A percentile compares a stretch with the other conserved stretches of the same genome.
Conservation (phyloP, 1,139 yeast genomes). For the Suhomyces taliae region DNA sequence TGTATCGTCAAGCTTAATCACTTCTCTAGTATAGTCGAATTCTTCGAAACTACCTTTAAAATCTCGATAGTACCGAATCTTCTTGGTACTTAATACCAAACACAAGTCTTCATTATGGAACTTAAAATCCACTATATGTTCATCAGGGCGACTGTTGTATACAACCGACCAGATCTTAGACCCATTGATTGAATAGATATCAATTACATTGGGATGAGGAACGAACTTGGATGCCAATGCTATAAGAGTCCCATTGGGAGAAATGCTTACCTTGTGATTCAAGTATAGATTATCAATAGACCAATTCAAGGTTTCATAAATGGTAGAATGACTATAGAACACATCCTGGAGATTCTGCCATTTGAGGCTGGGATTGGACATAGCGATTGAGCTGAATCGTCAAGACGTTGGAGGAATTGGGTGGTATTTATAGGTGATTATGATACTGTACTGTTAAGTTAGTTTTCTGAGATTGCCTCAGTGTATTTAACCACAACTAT, state of each 20-base stretch:
- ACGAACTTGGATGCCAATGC: constrained; percentile 39
- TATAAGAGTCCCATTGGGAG: constrained; percentile 33
- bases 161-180: constrained; percentile 45
- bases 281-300: constrained; percentile 31
- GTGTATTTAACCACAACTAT: neutral
- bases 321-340: constrained; percentile 52
- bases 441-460: neutral
- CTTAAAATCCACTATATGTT: constrained; percentile 58
- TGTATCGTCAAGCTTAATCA: constrained; percentile 35
- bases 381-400: neutral
- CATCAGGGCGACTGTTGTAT: constrained; percentile 52
- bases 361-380: constrained; percentile 45
- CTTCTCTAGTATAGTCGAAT: constrained; percentile 34
- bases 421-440: neutral
- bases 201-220: constrained; percentile 40
- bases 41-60: constrained; percentile 68
- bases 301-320: constrained; percentile 44
- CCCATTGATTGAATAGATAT: constrained; percentile 58
- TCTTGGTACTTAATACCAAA: constrained; percentile 58
- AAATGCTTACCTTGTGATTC: constrained; percentile 29
- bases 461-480: neutral
- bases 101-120: constrained; percentile 59
- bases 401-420: constrained; percentile 5
- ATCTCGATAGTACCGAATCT: constrained; percentile 64
- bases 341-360: constrained; percentile 70